Evolutionary conservation across 345 rosid species (phyloP), one percentile per base, ranked within the genome.

Genomic region (Excoecaria cochinchinensis): DNA sequence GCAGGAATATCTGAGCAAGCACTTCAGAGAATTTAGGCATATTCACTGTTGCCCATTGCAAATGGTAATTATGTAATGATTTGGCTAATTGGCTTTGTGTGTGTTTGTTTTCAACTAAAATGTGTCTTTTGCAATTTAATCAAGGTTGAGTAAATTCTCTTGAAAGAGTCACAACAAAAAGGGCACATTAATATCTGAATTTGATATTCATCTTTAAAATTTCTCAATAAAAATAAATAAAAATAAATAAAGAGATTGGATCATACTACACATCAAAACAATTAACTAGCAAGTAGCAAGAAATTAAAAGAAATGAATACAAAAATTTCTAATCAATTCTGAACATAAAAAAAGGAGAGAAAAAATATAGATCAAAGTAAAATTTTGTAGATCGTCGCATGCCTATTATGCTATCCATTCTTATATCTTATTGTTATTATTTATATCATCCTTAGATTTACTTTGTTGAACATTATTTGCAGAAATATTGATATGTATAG

Each of bases 1-100:
- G 80, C 81, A 86, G 82, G 81, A 80, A 19, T 94, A 87, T 83
- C 90, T 90, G 55, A 63, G 63, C 52, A 87, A 80, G 80, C 95
- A 94, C 82, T 81, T 83, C 78, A 86, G 75, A 42, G 97, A 94
- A 82, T 94, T 94, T 82, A 83, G 97, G 78, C 93, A 90, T 80
- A 78, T 73, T 69, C 72, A 80, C 70, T 85, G 94, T 73, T 78
- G 77, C 74, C 93, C 90, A 56, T 42, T 94, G 68, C 79, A 74
- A 9, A 79, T 84, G 91, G 98, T 90, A 74, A 38, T 17, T 31
- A 8, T 70, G 8, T 25, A 21, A 22, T 22, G 56, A 47, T 67
- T 14, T 10, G 36, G 53, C 53, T 67, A n/a, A n/a, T n/a, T n/a
- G n/a, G n/a, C n/a, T n/a, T n/a, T n/a, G n/a, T n/a, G n/a, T 47